Percentiles rank a stretch among this genome's conserved stretches.
These are phyloP conservation scores for Dactylellina haptotyla DNA, from an alignment of 2,329 filamentous ascomycete genomes.

Conservation along the genomic window DNA sequence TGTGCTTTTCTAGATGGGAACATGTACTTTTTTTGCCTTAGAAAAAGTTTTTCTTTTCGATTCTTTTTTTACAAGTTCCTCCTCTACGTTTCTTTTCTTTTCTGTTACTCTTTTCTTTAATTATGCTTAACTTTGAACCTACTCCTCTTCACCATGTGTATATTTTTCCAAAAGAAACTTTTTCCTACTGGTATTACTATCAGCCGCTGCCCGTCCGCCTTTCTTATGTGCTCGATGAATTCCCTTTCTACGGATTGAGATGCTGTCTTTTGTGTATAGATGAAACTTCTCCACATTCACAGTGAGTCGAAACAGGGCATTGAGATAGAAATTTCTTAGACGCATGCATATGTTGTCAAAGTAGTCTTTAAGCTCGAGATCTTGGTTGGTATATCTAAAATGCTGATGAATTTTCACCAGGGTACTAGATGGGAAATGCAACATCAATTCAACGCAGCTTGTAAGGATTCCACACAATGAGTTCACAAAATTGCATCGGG, in stretches of 20 bases:
- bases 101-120: constrained; percentile 28
- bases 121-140: constrained; percentile 49
- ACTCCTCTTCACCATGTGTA: constrained; percentile 54
- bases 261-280: constrained; percentile 24
- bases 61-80: constrained; percentile 23
- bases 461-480: neutral
- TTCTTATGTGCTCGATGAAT: constrained; percentile 4
- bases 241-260: neutral
- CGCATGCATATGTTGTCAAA: too few species aligned
- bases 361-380: too few species aligned
- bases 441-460: neutral
- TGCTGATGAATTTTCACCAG: neutral
- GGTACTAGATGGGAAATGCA: neutral
- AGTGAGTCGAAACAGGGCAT: neutral
- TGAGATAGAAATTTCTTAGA: neutral
- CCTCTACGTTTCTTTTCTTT: constrained; percentile 34
- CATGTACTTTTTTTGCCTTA: constrained; percentile 52
- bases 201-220: neutral
- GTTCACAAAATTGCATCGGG: too few species aligned
- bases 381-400: neutral
- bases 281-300: constrained; percentile 34
- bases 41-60: constrained; percentile 45
- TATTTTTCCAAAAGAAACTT: constrained; percentile 48
- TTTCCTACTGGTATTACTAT: constrained; percentile 38
- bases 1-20: constrained; percentile 52